phyloP scores from a whole-genome alignment of 2,329 filamentous ascomycete species.

The Aspergillus piperis region DNA sequence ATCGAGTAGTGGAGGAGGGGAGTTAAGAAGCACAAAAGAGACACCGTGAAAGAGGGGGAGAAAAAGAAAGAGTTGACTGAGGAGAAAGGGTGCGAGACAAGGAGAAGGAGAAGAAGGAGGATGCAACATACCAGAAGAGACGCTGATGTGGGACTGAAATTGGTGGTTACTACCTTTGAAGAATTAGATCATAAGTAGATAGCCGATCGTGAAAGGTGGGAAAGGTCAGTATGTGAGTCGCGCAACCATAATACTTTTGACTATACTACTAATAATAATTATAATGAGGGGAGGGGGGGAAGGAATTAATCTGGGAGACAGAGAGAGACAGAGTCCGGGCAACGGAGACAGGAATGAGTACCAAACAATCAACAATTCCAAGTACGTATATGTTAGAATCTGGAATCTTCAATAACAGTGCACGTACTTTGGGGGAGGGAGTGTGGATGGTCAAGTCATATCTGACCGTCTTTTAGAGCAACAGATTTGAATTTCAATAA shows the following conservation, averaged over 20 bases:
- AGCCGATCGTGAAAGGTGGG: not conserved
- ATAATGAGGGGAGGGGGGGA: not conserved
- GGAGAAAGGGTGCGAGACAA: not conserved
- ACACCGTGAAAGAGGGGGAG: not conserved
- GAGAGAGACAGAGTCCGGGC: not conserved
- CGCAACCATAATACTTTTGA: too few species aligned
- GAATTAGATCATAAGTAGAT: too few species aligned
- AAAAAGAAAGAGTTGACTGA: not conserved
- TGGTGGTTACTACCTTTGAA: too few species aligned
- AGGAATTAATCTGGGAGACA: too few species aligned
- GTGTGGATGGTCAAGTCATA: too few species aligned
- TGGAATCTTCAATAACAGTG: not conserved
- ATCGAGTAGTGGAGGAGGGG: not conserved
- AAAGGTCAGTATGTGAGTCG: constrained; percentile 1
- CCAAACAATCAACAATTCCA: not conserved
- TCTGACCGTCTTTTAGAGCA: not conserved
- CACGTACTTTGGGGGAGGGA: too few species aligned
- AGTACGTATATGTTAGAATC: not conserved
- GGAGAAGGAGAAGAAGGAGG: not conserved
- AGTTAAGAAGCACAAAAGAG: not conserved
- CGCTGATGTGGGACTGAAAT: not conserved
- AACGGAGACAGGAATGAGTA: not conserved
- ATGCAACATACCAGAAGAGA: not conserved
- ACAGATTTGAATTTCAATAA: not conserved
- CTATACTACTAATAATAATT: too few species aligned